A percentile compares a stretch with the other conserved stretches of the same genome.
These are phyloP conservation scores for Globisporangium barbulae DNA, from an alignment of 352 stramenopile species.

Conservation along the genomic window DNA sequence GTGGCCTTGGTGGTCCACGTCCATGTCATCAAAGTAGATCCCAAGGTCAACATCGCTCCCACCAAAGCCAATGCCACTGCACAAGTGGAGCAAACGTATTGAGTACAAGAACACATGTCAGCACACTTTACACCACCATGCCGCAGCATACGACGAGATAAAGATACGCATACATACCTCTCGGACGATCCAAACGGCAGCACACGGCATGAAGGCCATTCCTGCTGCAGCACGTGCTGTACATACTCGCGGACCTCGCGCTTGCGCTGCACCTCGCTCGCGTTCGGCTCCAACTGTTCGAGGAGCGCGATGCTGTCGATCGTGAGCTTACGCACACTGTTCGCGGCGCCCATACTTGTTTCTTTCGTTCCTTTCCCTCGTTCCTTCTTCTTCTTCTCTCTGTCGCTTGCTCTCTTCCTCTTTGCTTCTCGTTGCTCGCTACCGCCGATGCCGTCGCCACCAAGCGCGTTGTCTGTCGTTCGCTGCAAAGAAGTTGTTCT, in stretches of 20 bases:
- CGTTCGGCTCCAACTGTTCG: slow-evolving; percentile 78
- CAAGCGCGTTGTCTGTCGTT: slow-evolving; percentile 4
- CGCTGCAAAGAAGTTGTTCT: slow-evolving; percentile 9
- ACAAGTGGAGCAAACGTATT: background rate
- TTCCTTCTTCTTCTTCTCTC: slow-evolving; percentile 3
- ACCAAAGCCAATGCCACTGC: slow-evolving; percentile 68
- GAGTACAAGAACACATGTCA: background rate
- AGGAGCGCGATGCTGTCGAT: slow-evolving; percentile 76
- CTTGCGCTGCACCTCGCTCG: slow-evolving; percentile 48
- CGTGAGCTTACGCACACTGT: slow-evolving; percentile 78
- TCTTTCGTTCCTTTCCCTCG: slow-evolving; percentile 10
- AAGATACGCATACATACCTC: slow-evolving; percentile 33
- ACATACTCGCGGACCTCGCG: slow-evolving; percentile 41
- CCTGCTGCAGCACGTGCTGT: slow-evolving; percentile 39
- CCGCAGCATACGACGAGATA: background rate
- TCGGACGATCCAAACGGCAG: slow-evolving; percentile 77
- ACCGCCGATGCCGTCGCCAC: slow-evolving; percentile 12
- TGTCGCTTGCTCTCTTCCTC: slow-evolving; percentile 7
- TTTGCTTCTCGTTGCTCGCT: slow-evolving; percentile 6
- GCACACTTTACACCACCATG: slow-evolving; percentile 2
- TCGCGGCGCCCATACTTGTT: slow-evolving; percentile 64
- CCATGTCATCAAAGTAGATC: slow-evolving; percentile 77
- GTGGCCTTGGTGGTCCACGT: slow-evolving; percentile 51
- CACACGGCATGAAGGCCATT: slow-evolving; percentile 64
- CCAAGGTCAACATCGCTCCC: slow-evolving; percentile 79